A percentile compares a stretch with the other conserved stretches of the same genome.
phyloP scores from a whole-genome alignment of 495 filamentous ascomycete species.

The Tuber indicum region DNA sequence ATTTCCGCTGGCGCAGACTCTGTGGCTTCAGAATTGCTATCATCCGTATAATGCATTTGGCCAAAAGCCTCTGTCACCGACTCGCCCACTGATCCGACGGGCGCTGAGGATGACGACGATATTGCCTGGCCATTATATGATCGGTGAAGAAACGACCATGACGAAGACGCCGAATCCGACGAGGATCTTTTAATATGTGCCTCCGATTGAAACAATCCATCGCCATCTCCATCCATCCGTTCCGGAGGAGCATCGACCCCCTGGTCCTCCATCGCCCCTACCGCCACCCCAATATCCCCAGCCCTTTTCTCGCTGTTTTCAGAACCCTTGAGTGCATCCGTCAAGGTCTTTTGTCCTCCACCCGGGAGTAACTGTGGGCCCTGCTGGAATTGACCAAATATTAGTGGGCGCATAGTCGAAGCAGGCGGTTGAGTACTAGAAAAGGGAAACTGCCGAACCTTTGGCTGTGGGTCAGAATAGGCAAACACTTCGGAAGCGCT shows the following conservation, averaged over 20 bases:
- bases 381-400: not conserved
- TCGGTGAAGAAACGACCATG: not conserved
- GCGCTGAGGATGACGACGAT: not conserved
- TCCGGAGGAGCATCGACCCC: not conserved
- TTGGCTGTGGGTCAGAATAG: not conserved
- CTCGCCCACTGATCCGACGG: not conserved
- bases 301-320: not conserved
- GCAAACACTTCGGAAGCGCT: not conserved
- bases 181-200: not conserved
- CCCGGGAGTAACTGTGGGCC: not conserved
- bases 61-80: conserved; percentile 1
- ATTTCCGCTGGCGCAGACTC: not conserved
- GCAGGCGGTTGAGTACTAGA: not conserved
- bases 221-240: not conserved
- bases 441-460: not conserved
- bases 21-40: not conserved
- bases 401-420: not conserved
- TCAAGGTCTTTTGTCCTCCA: not conserved
- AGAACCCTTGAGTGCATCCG: not conserved
- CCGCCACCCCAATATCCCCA: not conserved
- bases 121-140: not conserved
- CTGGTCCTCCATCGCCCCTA: not conserved
- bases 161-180: conserved; percentile 1
- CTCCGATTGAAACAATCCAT: not conserved
- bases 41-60: not conserved